Base-by-base conservation (phyloP, 345 rosid genomes). In the Syzygium jambos region DNA sequence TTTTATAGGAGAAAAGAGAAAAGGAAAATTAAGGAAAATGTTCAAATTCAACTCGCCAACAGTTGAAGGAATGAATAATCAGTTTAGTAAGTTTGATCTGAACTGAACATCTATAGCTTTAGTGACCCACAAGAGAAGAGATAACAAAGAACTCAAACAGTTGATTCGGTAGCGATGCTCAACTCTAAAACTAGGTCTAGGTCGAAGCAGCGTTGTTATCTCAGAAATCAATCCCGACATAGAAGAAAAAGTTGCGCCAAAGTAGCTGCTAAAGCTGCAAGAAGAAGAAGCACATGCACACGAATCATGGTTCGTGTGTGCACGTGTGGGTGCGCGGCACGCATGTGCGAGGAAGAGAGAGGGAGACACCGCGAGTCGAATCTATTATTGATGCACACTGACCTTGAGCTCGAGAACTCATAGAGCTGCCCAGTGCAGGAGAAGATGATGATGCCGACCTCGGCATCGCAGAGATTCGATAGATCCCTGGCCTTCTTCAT, bases 381-480 rank as follows among this genome's bases (percentile, higher is more conserved):
- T 73, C 80, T 38, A 9, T 61, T 38, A 9, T 61, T 14, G 57
- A 34, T n/a, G n/a, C 9, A 29, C 34, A 87, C 59, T 61, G 59
- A 91, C 93, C 93, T 92, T 89, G 90, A 54, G 87, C 92, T 92
- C 41, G 93, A 78, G 53, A 87, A 92, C 85, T 92, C 93, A 80
- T 89, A 89, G 89, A 90, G 91, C 84, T 90, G 87, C 10, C 91
- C 92, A 25, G 93, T 92, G 90, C 93, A 88, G 88, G 93, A 89
- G 89, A 92, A 90, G 87, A 92, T 88, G 78, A 89, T 86, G 23
- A 92, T 86, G 27, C 92, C 91, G 22, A 89, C 92, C 78, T 92
- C 88, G 17, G 93, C 92, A 51, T 90, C 93, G 88, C 92, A 92
- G 49, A 89, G 85, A 84, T 85, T 87, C 80, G 93, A 91, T 2